Evolutionary conservation across 2,329 filamentous ascomycete species (phyloP).

Genomic region (Biscogniauxia mediterranea): DNA sequence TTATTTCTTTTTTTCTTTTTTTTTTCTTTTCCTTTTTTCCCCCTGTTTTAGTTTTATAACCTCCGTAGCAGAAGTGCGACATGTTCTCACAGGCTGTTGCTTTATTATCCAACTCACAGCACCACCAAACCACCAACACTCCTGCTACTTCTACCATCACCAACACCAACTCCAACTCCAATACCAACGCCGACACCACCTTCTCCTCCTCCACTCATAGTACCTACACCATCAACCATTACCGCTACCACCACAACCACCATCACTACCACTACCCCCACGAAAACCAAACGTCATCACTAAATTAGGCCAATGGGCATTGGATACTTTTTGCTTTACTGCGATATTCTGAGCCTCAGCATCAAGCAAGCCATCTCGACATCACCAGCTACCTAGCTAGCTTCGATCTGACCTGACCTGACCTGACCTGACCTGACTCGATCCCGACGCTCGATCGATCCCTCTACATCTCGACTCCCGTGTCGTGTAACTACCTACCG

Average conservation of each 20-base stretch:
- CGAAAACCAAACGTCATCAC: background rate
- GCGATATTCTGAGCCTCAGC: too few species aligned
- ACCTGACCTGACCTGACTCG: background rate
- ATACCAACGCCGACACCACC: background rate
- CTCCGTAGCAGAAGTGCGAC: too few species aligned
- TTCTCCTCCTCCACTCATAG: background rate
- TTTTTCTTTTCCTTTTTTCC: too few species aligned
- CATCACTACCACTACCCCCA: background rate
- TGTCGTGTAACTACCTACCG: conserved; percentile 1
- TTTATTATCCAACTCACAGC: too few species aligned
- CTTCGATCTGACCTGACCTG: background rate
- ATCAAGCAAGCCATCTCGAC: too few species aligned
- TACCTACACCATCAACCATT: background rate
- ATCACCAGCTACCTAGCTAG: background rate
- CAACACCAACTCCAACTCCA: background rate
- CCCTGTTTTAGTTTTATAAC: too few species aligned
- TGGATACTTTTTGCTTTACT: background rate
- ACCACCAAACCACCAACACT: too few species aligned
- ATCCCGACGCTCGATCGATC: background rate
- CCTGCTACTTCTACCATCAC: background rate
- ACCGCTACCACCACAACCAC: background rate
- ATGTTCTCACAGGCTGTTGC: too few species aligned
- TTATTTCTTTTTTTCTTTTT: too few species aligned
- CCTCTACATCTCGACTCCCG: background rate
- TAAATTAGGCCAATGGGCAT: background rate